Base-by-base conservation (phyloP, 2,329 filamentous ascomycete species). In the Stagonosporopsis chrysanthemi region DNA sequence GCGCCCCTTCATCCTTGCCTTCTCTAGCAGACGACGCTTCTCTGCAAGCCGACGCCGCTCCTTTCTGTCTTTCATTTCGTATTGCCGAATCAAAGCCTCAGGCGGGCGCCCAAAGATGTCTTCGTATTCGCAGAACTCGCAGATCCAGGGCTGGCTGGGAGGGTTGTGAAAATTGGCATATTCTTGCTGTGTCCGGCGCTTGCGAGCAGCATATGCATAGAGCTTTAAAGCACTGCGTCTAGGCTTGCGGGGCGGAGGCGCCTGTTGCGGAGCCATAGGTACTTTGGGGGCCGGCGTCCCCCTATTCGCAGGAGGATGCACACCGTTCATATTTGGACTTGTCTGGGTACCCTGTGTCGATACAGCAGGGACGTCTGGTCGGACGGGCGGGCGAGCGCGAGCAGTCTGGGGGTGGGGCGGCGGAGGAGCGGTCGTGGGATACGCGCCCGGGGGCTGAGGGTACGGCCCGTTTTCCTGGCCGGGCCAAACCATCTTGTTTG, bases 91-190 rank as follows among this genome's bases (percentile, higher is more conserved):
- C 52, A 99, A 80, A 46, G 92, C 92, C 67, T 86, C 84, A 0
- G 95, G 95, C 2, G 90, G 90, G 49, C 84, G 84, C n/a, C 94
- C 94, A 74, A 97, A 98, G 46, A 99, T 97, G 49, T 87, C 87
- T 77, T 98, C 94, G 73, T 97, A 99, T 76, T 99, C 95, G 80
- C 95, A 99, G 74, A 98, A 98, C 71, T 97, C 91, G 78, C 95
- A 99, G 43, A 98, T 92, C 91, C 93, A 98, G 47, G 92, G 85
- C 60, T 97, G 91, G 63, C 91, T 89, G 0, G 90, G 90, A 1
- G 90, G 89, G 68, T 90, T 88, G 67, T 90, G 87, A 60, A 86
- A 86, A 74, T 95, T 96, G 54, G 86, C 84, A 63, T 90, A 89
- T 67, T 90, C 86, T 59, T 95, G 90, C 69, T 91, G 84, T 43